These are phyloP conservation scores for Pelargonium citronellum DNA, from an alignment of 441 rosid species.

Conservation along the genomic window DNA sequence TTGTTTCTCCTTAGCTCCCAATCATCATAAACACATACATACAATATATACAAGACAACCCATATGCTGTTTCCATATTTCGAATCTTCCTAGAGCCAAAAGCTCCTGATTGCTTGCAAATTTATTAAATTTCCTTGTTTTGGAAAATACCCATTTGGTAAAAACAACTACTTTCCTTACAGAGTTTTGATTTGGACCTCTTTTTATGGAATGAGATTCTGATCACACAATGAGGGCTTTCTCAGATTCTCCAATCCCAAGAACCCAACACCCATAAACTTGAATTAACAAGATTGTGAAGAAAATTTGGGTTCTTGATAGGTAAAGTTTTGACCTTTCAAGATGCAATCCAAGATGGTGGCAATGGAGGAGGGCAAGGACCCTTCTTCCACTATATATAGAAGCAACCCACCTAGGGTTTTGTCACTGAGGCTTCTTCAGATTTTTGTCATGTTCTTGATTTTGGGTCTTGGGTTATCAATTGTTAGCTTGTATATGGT, in stretches of 20 bases:
- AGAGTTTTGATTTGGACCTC: neutral
- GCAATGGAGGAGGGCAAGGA: slow-evolving; percentile 61
- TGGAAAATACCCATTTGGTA: neutral
- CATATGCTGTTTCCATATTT: neutral
- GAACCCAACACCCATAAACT: too few species aligned
- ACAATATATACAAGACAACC: too few species aligned
- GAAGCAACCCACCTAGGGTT: slow-evolving; percentile 40
- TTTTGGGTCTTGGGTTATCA: slow-evolving; percentile 51
- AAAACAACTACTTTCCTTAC: neutral
- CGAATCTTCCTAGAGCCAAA: neutral
- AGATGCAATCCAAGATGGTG: slow-evolving; percentile 24
- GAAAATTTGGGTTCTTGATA: slow-evolving; percentile 1
- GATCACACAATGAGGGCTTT: neutral
- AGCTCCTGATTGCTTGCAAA: neutral
- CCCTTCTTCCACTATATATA: slow-evolving; percentile 23
- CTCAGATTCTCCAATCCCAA: too few species aligned
- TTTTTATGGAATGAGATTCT: neutral
- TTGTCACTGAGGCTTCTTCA: slow-evolving; percentile 47
- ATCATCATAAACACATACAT: too few species aligned
- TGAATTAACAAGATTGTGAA: neutral
- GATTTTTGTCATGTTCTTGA: slow-evolving; percentile 47
- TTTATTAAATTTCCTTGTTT: neutral
- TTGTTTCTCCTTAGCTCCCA: too few species aligned
- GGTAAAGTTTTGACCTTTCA: slow-evolving; percentile 20
- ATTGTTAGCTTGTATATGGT: slow-evolving; percentile 48